These are phyloP conservation scores for Verruconis gallopava DNA, from an alignment of 2,329 filamentous ascomycete species.

Conservation along the genomic window DNA sequence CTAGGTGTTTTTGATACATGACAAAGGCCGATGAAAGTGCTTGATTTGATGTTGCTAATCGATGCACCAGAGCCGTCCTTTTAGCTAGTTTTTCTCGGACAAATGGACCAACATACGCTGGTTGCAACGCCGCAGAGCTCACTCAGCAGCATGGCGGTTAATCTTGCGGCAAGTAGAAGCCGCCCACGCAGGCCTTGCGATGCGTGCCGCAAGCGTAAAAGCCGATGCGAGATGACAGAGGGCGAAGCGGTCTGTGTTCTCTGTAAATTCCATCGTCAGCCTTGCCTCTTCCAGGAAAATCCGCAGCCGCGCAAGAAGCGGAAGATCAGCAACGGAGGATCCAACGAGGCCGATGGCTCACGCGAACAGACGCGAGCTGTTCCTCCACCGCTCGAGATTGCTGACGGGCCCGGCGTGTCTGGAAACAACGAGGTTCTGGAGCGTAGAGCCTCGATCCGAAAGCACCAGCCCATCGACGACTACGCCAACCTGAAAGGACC, in stretches of 20 bases:
- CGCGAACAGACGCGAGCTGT: not conserved
- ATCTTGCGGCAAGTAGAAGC: not conserved
- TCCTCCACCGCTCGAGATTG: constrained; percentile 12
- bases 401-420: constrained; percentile 2
- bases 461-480: constrained; percentile 18
- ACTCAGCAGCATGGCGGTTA: not conserved
- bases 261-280: constrained; percentile 52
- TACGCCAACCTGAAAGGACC: constrained; percentile 23
- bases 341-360: not conserved
- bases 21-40: too few species aligned
- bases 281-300: constrained; percentile 55
- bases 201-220: constrained; percentile 51
- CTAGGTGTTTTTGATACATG: too few species aligned
- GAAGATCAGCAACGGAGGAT: constrained; percentile 5
- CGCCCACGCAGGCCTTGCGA: constrained; percentile 44
- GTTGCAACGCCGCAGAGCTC: constrained; percentile 1
- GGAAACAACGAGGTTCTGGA: not conserved
- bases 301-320: constrained; percentile 25
- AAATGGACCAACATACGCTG: constrained; percentile 1
- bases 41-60: too few species aligned
- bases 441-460: constrained; percentile 13
- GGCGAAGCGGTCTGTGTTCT: constrained; percentile 51
- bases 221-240: constrained; percentile 55
- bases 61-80: too few species aligned
- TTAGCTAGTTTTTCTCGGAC: too few species aligned